Evolutionary conservation across 176 grass and related monocot species (phyloP).

Genomic region (Cenchrus americanus): DNA sequence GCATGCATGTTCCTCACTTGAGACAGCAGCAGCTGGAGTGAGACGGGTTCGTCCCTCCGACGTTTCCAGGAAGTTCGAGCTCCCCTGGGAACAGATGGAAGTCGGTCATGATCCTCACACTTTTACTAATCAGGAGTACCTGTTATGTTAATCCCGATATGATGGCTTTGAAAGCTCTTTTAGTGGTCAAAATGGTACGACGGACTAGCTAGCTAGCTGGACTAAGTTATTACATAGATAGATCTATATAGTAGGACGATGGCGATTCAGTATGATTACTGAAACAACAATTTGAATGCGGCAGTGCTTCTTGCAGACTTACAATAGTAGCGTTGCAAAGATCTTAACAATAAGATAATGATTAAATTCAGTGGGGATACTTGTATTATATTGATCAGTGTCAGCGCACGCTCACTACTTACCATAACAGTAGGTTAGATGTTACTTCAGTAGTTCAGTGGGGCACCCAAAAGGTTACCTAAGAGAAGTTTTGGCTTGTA

Average conservation of each 20-base stretch:
- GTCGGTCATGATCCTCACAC: not conserved
- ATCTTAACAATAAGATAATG: not conserved
- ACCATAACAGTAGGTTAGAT: not conserved
- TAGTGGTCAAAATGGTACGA: not conserved
- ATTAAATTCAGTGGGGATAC: slow-evolving; percentile 11
- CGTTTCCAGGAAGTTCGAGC: slow-evolving; percentile 13
- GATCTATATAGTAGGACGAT: not conserved
- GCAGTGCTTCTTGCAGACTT: not conserved
- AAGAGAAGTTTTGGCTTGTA: not conserved
- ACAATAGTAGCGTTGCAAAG: not conserved
- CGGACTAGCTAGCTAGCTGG: not conserved
- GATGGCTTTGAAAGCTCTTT: slow-evolving; percentile 13
- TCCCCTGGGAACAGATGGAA: not conserved
- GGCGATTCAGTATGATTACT: slow-evolving; percentile 12
- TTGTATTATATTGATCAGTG: not conserved
- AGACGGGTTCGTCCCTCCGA: not conserved
- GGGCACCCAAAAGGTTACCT: not conserved
- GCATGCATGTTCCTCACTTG: not conserved
- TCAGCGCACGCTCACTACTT: not conserved
- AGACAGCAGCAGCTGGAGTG: not conserved
- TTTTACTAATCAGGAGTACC: not conserved
- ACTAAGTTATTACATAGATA: not conserved
- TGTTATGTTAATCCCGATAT: not conserved
- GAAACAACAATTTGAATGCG: not conserved
- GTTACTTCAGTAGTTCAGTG: not conserved